phyloP scores from a whole-genome alignment of 2,329 filamentous ascomycete species.

The Fusarium sp. region DNA sequence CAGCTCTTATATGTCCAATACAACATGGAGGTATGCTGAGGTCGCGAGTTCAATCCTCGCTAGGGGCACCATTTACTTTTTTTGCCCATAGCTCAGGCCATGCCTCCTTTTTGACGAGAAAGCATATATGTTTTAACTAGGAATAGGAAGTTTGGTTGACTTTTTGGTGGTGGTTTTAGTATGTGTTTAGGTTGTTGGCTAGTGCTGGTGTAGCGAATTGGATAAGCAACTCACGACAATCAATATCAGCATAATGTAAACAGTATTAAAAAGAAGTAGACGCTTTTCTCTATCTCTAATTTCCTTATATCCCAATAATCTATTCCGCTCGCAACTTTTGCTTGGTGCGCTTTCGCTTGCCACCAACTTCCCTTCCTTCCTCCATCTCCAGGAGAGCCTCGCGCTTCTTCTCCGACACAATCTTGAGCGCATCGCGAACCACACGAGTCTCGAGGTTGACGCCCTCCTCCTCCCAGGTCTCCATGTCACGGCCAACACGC shows the following conservation, averaged over 20 bases:
- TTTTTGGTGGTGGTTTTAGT: slow-evolving; percentile 1
- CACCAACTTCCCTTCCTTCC: slow-evolving; percentile 89
- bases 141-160: not conserved
- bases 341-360: slow-evolving; percentile 78
- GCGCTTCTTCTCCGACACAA: slow-evolving; percentile 95
- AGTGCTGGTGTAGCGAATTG: not conserved
- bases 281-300: slow-evolving; percentile 30
- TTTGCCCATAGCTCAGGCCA: not conserved
- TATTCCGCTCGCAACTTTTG: slow-evolving; percentile 64
- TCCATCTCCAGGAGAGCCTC: slow-evolving; percentile 93
- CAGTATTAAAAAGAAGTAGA: slow-evolving; percentile 11
- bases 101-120: too few relatives aligned
- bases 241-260: not conserved
- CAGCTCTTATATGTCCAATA: slow-evolving; percentile 41
- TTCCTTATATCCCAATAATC: not conserved
- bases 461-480: slow-evolving; percentile 86
- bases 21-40: slow-evolving; percentile 39
- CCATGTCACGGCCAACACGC: slow-evolving; percentile 84
- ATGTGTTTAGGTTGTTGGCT: not conserved
- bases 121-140: not conserved
- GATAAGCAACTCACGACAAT: not conserved
- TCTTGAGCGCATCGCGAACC: slow-evolving; percentile 84
- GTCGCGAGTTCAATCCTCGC: slow-evolving; percentile 43
- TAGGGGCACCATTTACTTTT: slow-evolving; percentile 32
- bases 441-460: slow-evolving; percentile 95